These are phyloP conservation scores for Vitis cinerea DNA, from an alignment of 164 flowering plant species.

Conservation along the genomic window DNA sequence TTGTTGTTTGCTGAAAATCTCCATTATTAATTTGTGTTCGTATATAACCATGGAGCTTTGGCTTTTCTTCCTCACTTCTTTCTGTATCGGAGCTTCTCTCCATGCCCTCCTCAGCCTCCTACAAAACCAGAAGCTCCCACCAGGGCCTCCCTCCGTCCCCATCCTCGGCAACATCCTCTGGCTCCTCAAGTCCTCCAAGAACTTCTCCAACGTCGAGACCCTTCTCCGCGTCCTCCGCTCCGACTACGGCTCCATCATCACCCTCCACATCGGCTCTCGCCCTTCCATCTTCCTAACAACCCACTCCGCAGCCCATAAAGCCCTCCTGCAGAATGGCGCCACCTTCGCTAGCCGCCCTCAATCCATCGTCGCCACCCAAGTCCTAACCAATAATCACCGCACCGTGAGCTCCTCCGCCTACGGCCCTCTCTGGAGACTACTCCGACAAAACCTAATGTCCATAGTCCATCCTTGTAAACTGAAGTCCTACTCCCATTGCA, in stretches of 20 bases:
- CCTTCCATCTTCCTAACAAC: slow-evolving; percentile 26
- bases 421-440: slow-evolving; percentile 44
- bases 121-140: slow-evolving; percentile 20
- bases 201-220: slow-evolving; percentile 17
- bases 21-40: too few species aligned
- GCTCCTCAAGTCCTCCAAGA: slow-evolving; percentile 12
- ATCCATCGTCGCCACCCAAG: not conserved
- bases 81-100: too few species aligned
- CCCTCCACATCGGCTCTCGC: slow-evolving; percentile 24
- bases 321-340: slow-evolving; percentile 38
- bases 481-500: slow-evolving; percentile 40
- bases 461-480: too few species aligned
- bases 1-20: too few species aligned
- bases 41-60: too few species aligned
- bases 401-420: slow-evolving; percentile 32
- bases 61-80: too few species aligned
- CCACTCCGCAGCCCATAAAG: slow-evolving; percentile 32
- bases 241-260: slow-evolving; percentile 39
- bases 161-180: slow-evolving; percentile 24
- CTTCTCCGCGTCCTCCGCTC: slow-evolving; percentile 18
- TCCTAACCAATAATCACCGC: slow-evolving; percentile 22
- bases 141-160: slow-evolving; percentile 30
- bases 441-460: slow-evolving; percentile 39
- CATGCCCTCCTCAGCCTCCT: too few species aligned
- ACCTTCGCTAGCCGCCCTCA: slow-evolving; percentile 43